phyloP scores from a whole-genome alignment of 83 land plant species.

The Larix sibirica region DNA sequence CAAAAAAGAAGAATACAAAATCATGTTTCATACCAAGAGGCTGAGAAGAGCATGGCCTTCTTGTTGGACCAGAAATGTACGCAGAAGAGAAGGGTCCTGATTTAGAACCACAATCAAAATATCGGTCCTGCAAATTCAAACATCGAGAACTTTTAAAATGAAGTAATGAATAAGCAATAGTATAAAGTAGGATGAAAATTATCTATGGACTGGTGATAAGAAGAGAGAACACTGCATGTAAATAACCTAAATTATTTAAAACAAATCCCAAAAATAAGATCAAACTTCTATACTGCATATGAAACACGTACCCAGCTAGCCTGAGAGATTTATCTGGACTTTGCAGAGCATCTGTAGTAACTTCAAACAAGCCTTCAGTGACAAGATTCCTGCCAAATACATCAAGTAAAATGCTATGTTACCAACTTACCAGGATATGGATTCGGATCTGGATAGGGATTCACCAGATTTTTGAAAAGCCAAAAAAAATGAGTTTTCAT shows the following conservation, averaged over 20 bases:
- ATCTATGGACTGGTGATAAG: background rate
- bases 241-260: background rate
- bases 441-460: too few species aligned
- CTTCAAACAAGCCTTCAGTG: slow-evolving; percentile 83
- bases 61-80: slow-evolving; percentile 69
- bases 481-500: too few species aligned
- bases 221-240: background rate
- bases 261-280: background rate
- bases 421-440: too few species aligned
- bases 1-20: too few species aligned
- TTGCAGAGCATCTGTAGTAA: slow-evolving; percentile 64
- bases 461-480: too few species aligned
- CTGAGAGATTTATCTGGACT: slow-evolving; percentile 77
- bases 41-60: slow-evolving; percentile 65
- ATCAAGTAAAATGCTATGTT: background rate
- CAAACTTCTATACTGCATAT: background rate
- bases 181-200: background rate
- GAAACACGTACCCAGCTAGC: slow-evolving; percentile 64
- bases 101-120: slow-evolving; percentile 77
- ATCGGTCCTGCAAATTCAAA: slow-evolving; percentile 73
- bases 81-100: slow-evolving; percentile 71
- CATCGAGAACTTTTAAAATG: background rate
- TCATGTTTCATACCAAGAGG: slow-evolving; percentile 55
- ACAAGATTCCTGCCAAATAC: slow-evolving; percentile 67
- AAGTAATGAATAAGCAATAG: background rate